Evolutionary conservation across 192 early-diverging fungal species (phyloP).

Genomic region (Coemansia sp.): DNA sequence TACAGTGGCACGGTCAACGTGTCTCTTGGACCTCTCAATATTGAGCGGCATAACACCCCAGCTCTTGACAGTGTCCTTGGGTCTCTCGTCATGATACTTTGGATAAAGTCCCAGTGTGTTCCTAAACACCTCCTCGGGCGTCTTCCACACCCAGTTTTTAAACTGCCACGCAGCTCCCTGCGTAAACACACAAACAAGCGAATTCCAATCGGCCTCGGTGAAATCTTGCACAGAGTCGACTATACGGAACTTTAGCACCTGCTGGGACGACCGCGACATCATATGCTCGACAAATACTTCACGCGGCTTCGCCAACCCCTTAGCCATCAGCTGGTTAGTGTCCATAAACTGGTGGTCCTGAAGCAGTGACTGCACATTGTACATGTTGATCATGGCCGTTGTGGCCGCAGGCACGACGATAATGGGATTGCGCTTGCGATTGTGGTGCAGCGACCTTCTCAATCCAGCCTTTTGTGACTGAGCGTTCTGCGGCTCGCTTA

Average conservation of each 20-base stretch:
- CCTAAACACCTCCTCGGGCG: constrained; percentile 79
- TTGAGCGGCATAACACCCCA: constrained; percentile 34
- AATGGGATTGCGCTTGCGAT: constrained; percentile 61
- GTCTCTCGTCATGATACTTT: constrained; percentile 44
- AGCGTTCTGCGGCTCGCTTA: no score
- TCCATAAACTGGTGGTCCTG: constrained; percentile 70
- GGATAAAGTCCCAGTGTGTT: constrained; percentile 64
- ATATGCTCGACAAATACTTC: constrained; percentile 60
- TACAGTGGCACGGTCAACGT: constrained; percentile 45
- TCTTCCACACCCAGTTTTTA: constrained; percentile 82
- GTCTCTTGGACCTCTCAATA: constrained; percentile 45
- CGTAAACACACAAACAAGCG: constrained; percentile 87
- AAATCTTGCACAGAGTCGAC: constrained; percentile 75
- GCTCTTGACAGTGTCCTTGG: constrained; percentile 22
- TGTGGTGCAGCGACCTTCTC: no score
- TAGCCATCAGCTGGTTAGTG: constrained; percentile 57
- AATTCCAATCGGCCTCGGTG: constrained; percentile 76
- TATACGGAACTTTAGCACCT: constrained; percentile 67
- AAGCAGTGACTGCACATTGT: constrained; percentile 84
- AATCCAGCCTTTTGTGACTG: no score
- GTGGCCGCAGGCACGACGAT: constrained; percentile 89
- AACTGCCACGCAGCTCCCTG: constrained; percentile 94
- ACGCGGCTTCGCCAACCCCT: constrained; percentile 64
- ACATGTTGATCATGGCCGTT: constrained; percentile 80
- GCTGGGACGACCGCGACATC: constrained; percentile 18